A percentile compares a stretch with the other conserved stretches of the same genome.
These are phyloP conservation scores for Rhodotorula toruloides DNA, from an alignment of 768 basidiomycete genomes.

Conservation along the genomic window DNA sequence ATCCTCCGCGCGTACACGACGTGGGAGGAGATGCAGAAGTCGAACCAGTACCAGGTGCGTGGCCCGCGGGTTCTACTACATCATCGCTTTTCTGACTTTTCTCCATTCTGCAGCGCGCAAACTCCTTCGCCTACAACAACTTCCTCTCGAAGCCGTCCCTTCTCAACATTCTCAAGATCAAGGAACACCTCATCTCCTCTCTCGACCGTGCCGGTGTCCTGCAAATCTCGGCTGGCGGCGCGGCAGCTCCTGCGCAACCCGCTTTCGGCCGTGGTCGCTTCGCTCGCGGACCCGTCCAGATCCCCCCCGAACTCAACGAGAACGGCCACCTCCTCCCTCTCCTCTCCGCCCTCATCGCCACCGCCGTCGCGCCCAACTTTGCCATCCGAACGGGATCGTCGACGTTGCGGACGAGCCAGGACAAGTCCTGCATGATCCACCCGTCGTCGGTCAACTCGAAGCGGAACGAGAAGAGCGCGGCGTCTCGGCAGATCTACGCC, in stretches of 20 bases:
- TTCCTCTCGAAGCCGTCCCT: conserved; percentile 84
- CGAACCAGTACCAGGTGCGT: conserved; percentile 55
- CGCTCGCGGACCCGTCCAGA: conserved; percentile 37
- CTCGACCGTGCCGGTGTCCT: conserved; percentile 76
- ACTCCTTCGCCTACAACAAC: conserved; percentile 73
- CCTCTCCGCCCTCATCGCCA: conserved; percentile 73
- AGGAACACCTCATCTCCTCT: conserved; percentile 67
- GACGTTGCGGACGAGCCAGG: conserved; percentile 64
- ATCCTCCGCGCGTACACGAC: conserved; percentile 71
- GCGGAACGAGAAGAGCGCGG: conserved; percentile 52
- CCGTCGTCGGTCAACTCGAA: conserved; percentile 78
- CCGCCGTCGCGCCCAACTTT: conserved; percentile 85
- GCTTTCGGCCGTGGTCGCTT: conserved; percentile 24
- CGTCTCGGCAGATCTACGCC: conserved; percentile 70
- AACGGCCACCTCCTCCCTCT: conserved; percentile 72
- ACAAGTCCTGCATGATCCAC: conserved; percentile 78
- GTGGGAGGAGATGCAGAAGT: conserved; percentile 69
- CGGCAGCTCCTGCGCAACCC: conserved; percentile 4
- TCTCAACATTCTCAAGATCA: conserved; percentile 71
- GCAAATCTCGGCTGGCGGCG: conserved; percentile 68
- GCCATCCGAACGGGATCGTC: conserved; percentile 68
- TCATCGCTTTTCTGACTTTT: not conserved
- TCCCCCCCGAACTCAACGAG: conserved; percentile 64
- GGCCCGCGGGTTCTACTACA: not conserved
- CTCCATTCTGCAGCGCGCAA: conserved; percentile 51